Base-by-base conservation (phyloP, 495 filamentous ascomycete genomes). In the Xylaria cubensis region DNA sequence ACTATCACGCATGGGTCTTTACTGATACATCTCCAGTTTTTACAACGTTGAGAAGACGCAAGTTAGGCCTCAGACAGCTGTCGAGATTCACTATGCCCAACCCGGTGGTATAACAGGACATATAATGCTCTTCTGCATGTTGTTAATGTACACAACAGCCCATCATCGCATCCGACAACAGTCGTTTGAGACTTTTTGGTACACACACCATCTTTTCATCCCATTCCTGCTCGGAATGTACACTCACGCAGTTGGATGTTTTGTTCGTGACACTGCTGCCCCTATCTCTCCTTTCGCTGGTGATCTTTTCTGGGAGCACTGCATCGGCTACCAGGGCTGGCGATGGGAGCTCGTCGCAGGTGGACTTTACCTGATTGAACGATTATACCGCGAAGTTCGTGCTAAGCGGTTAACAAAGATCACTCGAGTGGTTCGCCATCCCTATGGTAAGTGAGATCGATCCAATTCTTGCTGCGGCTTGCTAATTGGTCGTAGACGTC, bases 131-230 rank as follows among this genome's bases (percentile, higher is more conserved):
- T 86, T 98, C 10, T 99, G 96, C 87, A 98, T 99, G 96, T 85
- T 99, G 66, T 82, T 99, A 67, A 99, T 99, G 89, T 99, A 96
- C 81, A 99, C 96, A 24, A 97, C 97, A 9, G 92, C 96, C 4
- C 96, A 99, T 77, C 87, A 90, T 75, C 92, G 92, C 74, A 98
- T 99, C 75, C 92, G 96, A 64, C 94, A 98, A 79, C 96, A 99
- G 78, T 97, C 93, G 2, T 99, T 92, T 81, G 96, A 99, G 82
- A 95, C 95, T 1, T 99, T 99, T 79, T 98, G 95, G 96, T 99
- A 99, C 82, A 97, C 93, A 13, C 96, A 99, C 80, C 97, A 99
- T 74, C 88, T 99, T 12, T 98, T 98, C 79, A 92, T 99, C 73
- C 95, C 97, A 17, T 99, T 99, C 83, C 83, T 98, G 78, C 87